Conservation (phyloP, 2,329 filamentous ascomycete species). For the Fusarium falciforme region DNA sequence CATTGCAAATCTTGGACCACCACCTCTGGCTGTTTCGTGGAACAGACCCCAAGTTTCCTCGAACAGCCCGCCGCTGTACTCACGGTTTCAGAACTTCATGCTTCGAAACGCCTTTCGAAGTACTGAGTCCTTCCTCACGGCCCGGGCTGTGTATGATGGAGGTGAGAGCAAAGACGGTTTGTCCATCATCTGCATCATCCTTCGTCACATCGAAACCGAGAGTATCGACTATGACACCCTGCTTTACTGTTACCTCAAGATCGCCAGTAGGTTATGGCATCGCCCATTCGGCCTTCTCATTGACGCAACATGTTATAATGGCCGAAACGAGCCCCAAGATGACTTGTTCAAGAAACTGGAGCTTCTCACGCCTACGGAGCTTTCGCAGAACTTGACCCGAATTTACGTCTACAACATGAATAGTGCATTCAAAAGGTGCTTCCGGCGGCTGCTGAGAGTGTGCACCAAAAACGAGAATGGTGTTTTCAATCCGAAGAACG, state of each 20-base stretch:
- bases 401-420: constrained; percentile 82
- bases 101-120: constrained; percentile 74
- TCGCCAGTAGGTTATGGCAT: constrained; percentile 77
- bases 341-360: constrained; percentile 73
- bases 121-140: constrained; percentile 72
- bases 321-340: constrained; percentile 74
- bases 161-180: constrained; percentile 78
- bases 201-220: constrained; percentile 75
- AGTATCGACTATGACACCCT: constrained; percentile 74
- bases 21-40: constrained; percentile 76
- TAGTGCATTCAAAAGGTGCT: constrained; percentile 75
- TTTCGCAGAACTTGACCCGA: constrained; percentile 68
- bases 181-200: constrained; percentile 75
- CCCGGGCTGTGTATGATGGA: constrained; percentile 75
- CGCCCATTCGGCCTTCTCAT: constrained; percentile 75
- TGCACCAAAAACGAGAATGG: constrained; percentile 70
- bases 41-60: constrained; percentile 73
- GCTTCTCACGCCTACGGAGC: constrained; percentile 69
- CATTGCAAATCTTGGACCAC: constrained; percentile 74
- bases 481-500: constrained; percentile 72
- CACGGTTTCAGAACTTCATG: constrained; percentile 79
- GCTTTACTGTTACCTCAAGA: constrained; percentile 77
- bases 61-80: constrained; percentile 73
- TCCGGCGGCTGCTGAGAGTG: constrained; percentile 71
- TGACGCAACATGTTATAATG: constrained; percentile 77